These are phyloP conservation scores for Fusarium duplospermum DNA, from an alignment of 2,329 filamentous ascomycete species.

Conservation along the genomic window DNA sequence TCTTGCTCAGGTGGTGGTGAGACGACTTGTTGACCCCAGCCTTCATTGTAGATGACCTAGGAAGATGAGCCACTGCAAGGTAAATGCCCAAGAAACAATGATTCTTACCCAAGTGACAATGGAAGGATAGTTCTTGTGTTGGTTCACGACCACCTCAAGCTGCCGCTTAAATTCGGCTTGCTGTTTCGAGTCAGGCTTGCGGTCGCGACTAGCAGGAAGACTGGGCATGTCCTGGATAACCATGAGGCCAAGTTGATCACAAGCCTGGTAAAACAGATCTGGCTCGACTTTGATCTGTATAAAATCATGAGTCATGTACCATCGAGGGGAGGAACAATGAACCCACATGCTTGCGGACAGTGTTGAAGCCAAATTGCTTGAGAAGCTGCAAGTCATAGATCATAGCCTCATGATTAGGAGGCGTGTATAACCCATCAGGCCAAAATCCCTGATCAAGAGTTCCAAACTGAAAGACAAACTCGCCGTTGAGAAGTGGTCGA, in stretches of 20 bases:
- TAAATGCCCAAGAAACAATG: rapidly evolving
- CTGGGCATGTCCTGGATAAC: constrained; percentile 81
- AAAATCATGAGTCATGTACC: rapidly evolving
- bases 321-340: rapidly evolving
- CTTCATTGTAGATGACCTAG: constrained; percentile 33
- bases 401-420: constrained; percentile 76
- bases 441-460: constrained; percentile 78
- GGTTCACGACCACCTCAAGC: constrained; percentile 69
- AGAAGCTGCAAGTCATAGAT: constrained; percentile 72
- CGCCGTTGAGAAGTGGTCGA: constrained; percentile 74
- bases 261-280: constrained; percentile 75
- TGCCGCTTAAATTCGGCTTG: constrained; percentile 75
- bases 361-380: constrained; percentile 76
- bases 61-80: not conserved
- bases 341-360: constrained; percentile 75
- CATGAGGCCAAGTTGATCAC: constrained; percentile 73
- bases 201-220: constrained; percentile 49
- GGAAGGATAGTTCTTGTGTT: constrained; percentile 48
- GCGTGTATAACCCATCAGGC: constrained; percentile 75
- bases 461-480: constrained; percentile 75
- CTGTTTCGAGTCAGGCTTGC: constrained; percentile 57
- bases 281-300: constrained; percentile 73
- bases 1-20: constrained; percentile 56
- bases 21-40: constrained; percentile 23
- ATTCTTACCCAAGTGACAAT: constrained; percentile 23